phyloP scores from a whole-genome alignment of 345 rosid genomes.

The Eucalyptus tenuipes region DNA sequence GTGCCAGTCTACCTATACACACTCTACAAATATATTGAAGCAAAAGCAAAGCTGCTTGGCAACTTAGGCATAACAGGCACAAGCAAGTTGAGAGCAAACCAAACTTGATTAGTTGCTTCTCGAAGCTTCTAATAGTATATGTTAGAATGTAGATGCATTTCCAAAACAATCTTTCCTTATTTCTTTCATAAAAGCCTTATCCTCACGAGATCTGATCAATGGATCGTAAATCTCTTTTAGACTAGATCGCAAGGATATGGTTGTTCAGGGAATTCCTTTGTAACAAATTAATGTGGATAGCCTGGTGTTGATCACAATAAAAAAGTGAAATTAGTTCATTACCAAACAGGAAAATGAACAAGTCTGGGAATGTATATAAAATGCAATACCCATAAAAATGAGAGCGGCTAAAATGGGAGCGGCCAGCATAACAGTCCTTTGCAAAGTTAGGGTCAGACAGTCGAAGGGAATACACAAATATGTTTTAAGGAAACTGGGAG shows the following conservation, averaged over 20 bases:
- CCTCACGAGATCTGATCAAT: neutral
- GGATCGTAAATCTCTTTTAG: neutral
- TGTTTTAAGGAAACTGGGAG: too few species aligned
- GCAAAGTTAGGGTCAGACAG: too few species aligned
- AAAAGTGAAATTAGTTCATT: too few species aligned
- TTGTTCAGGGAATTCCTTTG: neutral
- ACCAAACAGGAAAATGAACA: neutral
- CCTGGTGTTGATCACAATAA: neutral
- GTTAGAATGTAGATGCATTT: neutral
- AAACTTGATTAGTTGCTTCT: neutral
- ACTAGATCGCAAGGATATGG: neutral
- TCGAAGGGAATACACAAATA: too few species aligned
- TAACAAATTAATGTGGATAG: neutral
- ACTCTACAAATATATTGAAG: neutral
- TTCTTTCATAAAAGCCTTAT: neutral
- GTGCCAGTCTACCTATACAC: neutral
- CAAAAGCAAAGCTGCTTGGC: neutral
- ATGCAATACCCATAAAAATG: too few species aligned
- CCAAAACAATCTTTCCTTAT: neutral
- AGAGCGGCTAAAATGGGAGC: too few species aligned
- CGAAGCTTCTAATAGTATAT: neutral
- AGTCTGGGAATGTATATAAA: neutral
- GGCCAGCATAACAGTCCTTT: too few species aligned
- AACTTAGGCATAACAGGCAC: neutral
- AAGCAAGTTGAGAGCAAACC: neutral